Evolutionary conservation across 139 green algal genomes (phyloP).

Genomic region (Auxenochlorella pyrenoidosa): DNA sequence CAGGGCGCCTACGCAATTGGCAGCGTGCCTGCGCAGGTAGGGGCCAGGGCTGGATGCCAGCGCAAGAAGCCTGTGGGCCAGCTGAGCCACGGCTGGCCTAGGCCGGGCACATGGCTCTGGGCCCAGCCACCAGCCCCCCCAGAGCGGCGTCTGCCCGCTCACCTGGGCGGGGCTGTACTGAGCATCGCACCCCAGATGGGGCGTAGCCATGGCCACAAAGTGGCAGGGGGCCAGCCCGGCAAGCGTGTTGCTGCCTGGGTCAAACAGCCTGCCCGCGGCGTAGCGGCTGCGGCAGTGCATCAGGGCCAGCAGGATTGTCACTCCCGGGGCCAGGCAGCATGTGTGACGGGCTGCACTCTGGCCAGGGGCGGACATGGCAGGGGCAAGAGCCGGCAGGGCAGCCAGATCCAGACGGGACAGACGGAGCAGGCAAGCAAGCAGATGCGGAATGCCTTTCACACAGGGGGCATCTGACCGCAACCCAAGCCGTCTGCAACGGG

Average conservation of each 20-base stretch:
- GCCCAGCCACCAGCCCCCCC: no score
- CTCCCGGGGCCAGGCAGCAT: no score
- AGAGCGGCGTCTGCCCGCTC: no score
- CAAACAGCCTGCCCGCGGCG: slow-evolving; percentile 13
- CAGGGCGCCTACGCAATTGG: not conserved
- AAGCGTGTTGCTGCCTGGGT: not conserved
- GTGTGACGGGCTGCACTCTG: not conserved
- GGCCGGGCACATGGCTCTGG: no score
- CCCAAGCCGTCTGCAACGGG: no score
- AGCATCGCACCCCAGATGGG: slow-evolving; percentile 81
- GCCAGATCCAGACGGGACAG: not conserved
- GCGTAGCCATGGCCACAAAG: slow-evolving; percentile 84
- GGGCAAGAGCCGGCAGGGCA: not conserved
- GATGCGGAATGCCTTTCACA: no score
- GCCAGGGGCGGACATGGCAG: not conserved
- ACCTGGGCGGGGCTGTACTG: slow-evolving; percentile 68
- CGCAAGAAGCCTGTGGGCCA: no score
- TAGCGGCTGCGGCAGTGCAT: not conserved
- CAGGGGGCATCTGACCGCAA: no score
- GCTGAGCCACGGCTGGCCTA: no score
- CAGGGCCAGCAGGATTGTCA: not conserved
- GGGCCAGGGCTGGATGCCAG: no score
- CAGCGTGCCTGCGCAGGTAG: not conserved
- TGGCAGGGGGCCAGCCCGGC: slow-evolving; percentile 69
- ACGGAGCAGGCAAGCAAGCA: no score